Evolutionary conservation across 2,329 filamentous ascomycete species (phyloP), one percentile per base, ranked within the genome.

Genomic region (Fusarium burgessii): DNA sequence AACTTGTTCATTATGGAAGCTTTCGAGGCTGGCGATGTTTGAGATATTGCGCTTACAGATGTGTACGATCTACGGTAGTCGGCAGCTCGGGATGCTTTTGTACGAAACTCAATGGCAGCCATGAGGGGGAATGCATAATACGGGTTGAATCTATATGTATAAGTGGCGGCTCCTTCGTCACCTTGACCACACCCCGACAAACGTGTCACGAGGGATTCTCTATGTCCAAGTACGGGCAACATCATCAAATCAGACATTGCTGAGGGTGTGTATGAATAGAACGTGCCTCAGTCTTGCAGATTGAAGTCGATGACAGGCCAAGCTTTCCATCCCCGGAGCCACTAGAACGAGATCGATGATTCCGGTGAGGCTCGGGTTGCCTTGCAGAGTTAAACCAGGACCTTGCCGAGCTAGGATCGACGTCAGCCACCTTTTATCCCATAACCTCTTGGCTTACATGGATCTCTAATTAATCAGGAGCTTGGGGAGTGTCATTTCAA

Each of bases 1-100:
- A 78, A 59, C 60, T 74, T 71, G 58, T 74, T 78, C 77, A 79
- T 71, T 51, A 42, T 41, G 18, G 49, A 27, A 32, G 27, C 51
- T n/a, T 32, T 20, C 23, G 38, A 60, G 15, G 15, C 35, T 42
- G 33, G 29, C 45, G n/a, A 47, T 66, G 23, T n/a, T 32, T 42
- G 18, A 27, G 23, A 43, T 45, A 27, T 52, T 55, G 32, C 20
- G 23, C 17, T 23, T 42, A 35, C 27, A 49, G 49, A 15, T 15
- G 12, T 42, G 12, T 14, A 23, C n/a, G 7, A 41, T 49, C 41
- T 29, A 23, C 29, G 17, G 13, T 18, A 18, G 46, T 27, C n/a
- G 41, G 62, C 17, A 52, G 50, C 50, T 52, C 40, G 20, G 49
- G 10, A 5, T 17, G 35, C 63, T 67, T 62, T 68, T 68, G 47